Evolutionary conservation across 768 basidiomycete species (phyloP).

Genomic region (Flagelloscypha sp.): DNA sequence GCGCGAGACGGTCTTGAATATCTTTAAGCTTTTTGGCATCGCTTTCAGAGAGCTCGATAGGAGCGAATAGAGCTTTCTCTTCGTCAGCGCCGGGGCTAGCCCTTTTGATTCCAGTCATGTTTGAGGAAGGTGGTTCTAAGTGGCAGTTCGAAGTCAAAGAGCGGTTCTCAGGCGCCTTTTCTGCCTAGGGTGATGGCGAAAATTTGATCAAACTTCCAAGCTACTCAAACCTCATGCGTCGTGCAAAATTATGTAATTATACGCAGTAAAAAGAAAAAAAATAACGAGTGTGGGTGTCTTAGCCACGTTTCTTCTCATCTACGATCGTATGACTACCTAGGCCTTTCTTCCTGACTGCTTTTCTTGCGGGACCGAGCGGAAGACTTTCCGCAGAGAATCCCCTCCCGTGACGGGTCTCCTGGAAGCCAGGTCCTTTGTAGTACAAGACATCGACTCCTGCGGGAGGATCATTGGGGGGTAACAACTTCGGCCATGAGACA

Average conservation of each 20-base stretch:
- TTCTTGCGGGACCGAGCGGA: constrained; percentile 3
- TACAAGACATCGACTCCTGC: constrained; percentile 81
- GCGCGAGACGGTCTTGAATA: constrained; percentile 61
- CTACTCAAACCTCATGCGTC: too few species aligned
- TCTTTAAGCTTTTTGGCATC: constrained; percentile 60
- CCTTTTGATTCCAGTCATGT: constrained; percentile 57
- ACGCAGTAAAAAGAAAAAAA: too few species aligned
- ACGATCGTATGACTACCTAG: constrained; percentile 14
- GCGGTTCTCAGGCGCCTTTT: too few species aligned
- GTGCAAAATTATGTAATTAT: too few species aligned
- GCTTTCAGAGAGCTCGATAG: constrained; percentile 62
- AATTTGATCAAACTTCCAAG: too few species aligned
- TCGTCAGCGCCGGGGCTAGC: constrained; percentile 70
- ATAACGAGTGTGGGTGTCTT: too few species aligned
- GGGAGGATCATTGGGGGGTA: constrained; percentile 58
- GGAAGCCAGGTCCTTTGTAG: constrained; percentile 85
- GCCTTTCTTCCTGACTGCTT: constrained; percentile 8
- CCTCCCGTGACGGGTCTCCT: constrained; percentile 68
- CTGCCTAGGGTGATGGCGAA: too few species aligned
- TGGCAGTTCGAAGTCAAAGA: constrained; percentile 13
- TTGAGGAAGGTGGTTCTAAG: constrained; percentile 11
- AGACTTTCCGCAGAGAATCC: constrained; percentile 39
- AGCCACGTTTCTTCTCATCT: constrained; percentile 24
- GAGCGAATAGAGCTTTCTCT: constrained; percentile 61
- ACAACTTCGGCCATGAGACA: constrained; percentile 88